Evolutionary conservation across 1,139 yeast genomes (phyloP), one percentile per base, ranked within the genome.

Genomic region (Blastobotrys indianensis): DNA sequence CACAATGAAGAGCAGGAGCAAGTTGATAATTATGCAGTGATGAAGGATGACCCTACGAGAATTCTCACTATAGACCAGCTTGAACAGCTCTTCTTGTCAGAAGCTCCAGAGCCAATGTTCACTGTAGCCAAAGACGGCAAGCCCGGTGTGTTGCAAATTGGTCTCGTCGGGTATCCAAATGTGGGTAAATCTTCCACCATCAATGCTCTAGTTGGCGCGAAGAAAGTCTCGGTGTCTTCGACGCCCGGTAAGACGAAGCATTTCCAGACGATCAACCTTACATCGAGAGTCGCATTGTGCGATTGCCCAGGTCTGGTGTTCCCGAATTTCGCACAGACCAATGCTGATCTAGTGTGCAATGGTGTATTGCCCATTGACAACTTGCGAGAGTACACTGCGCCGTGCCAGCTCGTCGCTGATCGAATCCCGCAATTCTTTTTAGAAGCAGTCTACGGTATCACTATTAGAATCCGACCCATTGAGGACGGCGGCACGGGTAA

Each of bases 271-370:
- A 88, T 94, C 52, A 79, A 82, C 60, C 75, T 94, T 40, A 80
- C 96, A 0, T 85, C 84, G 42, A 75, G 83, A 39, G 94, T 92
- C 7, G 75, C 87, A 55, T 74, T 94, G 45, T 92, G 98, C 69
- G 99, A 94, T 75, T 94, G 99, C 74, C 99, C 99, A 2, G 99
- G 99, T 75, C 75, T 94, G 55, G 99, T 94, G 17, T 94, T 94
- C 73, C 98, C 99, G 32, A 94, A 92, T 62, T 94, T 92, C 65
- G 97, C 98, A 15, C 85, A 85, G 63, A 86, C 97, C 23, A 88
- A 90, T 61, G 97, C 95, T 57, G 99, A 94, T 61, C 77, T 94
- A 59, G 98, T 94, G 0, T 88, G 97, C 71, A 87, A 88, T 62
- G 99, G 99, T 75, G 96, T 94, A 9, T 74, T 94, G 50, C 98